phyloP scores from a whole-genome alignment of 768 basidiomycete genomes.

The Boletus insuetus region DNA sequence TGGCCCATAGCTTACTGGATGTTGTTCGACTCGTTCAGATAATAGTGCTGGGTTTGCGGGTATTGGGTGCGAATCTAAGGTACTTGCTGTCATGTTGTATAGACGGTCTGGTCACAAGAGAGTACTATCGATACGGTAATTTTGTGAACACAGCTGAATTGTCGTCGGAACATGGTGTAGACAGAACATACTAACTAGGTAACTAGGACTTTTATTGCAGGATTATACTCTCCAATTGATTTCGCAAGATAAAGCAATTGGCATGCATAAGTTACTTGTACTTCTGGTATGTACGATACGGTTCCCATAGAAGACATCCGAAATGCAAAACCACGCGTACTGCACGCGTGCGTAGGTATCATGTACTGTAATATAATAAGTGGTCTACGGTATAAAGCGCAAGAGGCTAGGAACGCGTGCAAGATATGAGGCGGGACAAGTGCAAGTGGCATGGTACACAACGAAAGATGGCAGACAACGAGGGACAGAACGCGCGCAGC shows the following conservation, averaged over 20 bases:
- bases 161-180: no score
- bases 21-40: no score
- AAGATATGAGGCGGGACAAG: slow-evolving; percentile 2
- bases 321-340: slow-evolving; percentile 1
- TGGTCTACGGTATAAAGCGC: slow-evolving; percentile 9
- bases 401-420: background rate
- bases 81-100: no score
- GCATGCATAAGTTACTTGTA: background rate
- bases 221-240: no score
- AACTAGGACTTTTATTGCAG: no score
- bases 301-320: background rate
- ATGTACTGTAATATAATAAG: slow-evolving; percentile 15
- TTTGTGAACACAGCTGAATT: no score
- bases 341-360: slow-evolving; percentile 4
- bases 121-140: no score
- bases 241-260: background rate
- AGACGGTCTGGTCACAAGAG: no score
- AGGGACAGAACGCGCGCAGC: background rate
- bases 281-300: slow-evolving; percentile 6
- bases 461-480: background rate
- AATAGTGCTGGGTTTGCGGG: no score
- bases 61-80: no score
- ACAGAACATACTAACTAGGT: no score
- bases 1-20: no score
- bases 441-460: background rate